Percentiles rank a stretch among this genome's conserved stretches.
These are phyloP conservation scores for Mortierella sp. DNA, from an alignment of 371 early-diverging fungal genomes.

Conservation along the genomic window DNA sequence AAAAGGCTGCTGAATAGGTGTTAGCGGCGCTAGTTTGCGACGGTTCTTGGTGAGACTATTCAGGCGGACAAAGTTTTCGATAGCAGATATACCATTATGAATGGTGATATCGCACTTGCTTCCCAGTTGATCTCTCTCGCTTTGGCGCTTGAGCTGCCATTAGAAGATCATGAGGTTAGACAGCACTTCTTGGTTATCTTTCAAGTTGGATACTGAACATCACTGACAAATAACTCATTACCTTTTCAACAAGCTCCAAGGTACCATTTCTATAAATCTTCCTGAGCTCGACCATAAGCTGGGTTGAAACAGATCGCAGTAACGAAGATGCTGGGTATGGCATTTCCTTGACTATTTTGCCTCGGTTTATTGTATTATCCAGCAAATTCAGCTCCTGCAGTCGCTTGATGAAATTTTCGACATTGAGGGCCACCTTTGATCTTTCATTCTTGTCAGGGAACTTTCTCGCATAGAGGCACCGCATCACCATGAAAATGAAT, in stretches of 20 bases:
- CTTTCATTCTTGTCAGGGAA: too few relatives aligned
- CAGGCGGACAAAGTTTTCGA: constrained; percentile 19
- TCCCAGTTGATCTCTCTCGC: too few relatives aligned
- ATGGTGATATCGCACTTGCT: constrained; percentile 7
- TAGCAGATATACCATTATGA: neutral
- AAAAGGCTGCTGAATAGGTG: neutral
- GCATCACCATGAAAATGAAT: too few relatives aligned
- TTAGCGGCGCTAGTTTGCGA: constrained; percentile 7
- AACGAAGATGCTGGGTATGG: neutral
- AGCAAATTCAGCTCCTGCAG: neutral
- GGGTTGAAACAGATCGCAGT: constrained; percentile 6
- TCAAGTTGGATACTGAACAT: too few relatives aligned
- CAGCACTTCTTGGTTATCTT: too few relatives aligned
- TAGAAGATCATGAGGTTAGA: neutral
- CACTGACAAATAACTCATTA: neutral
- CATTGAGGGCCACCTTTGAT: neutral
- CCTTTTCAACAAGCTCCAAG: constrained; percentile 11
- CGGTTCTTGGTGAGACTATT: constrained; percentile 2
- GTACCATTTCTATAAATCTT: neutral
- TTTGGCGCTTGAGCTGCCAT: constrained; percentile 14
- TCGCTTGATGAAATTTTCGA: neutral
- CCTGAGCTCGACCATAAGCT: constrained; percentile 12
- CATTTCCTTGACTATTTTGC: neutral
- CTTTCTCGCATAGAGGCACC: too few relatives aligned
- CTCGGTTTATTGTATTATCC: neutral